Conservation (phyloP, 202 grass and related monocot species). For the Digitaria exilis region DNA sequence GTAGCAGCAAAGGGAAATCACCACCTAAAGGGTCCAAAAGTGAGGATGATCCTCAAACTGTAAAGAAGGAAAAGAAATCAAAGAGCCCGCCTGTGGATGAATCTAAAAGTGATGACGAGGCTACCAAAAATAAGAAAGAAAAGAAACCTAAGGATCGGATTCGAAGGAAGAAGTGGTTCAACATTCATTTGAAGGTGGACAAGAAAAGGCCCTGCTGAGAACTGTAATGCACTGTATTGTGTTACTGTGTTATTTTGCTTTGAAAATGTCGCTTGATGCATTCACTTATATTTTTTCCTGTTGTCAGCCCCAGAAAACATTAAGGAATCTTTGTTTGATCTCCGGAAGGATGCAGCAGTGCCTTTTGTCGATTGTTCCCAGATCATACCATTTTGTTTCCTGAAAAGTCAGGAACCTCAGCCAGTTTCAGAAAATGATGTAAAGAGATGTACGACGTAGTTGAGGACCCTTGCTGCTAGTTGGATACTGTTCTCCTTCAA, state of each 20-base stretch:
- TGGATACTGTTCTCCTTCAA: background rate
- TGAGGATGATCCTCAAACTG: conserved; percentile 41
- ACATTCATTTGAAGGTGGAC: conserved; percentile 93
- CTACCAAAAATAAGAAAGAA: conserved; percentile 46
- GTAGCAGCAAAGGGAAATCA: conserved; percentile 67
- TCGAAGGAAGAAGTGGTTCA: conserved; percentile 92
- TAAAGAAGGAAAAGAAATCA: conserved; percentile 49
- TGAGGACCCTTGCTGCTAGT: background rate
- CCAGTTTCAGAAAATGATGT: conserved; percentile 43
- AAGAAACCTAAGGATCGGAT: conserved; percentile 53
- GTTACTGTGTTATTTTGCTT: conserved; percentile 23
- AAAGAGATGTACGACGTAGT: conserved; percentile 42
- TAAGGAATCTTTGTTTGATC: conserved; percentile 23
- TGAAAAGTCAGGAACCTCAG: conserved; percentile 50
- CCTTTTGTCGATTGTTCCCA: background rate
- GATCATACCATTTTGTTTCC: conserved; percentile 42
- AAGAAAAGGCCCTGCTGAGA: conserved; percentile 88
- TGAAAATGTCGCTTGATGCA: conserved; percentile 1
- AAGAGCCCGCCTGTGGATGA: conserved; percentile 37
- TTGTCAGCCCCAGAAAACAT: background rate
- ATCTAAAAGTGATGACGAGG: conserved; percentile 44
- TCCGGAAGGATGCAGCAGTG: background rate
- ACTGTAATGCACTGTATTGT: conserved; percentile 30
- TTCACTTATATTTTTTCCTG: conserved; percentile 1
- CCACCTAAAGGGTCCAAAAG: conserved; percentile 61